phyloP scores from a whole-genome alignment of 208 protist species.

The Acanthamoeba polyphaga region DNA sequence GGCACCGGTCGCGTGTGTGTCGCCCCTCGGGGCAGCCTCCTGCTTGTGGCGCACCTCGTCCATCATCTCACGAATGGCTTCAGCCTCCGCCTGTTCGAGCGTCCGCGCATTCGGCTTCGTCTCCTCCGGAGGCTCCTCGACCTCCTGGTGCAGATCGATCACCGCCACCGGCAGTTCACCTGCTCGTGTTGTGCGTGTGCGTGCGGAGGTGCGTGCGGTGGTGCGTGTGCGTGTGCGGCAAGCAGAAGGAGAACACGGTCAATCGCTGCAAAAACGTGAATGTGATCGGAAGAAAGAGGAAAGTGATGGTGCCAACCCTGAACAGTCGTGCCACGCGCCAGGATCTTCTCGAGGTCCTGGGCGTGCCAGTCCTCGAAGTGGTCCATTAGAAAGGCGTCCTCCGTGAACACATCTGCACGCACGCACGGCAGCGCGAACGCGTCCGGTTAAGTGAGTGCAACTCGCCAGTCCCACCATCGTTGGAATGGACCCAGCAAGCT shows the following conservation, averaged over 20 bases:
- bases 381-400: constrained; percentile 54
- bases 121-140: background rate
- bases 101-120: no score
- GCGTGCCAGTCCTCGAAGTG: constrained; percentile 60
- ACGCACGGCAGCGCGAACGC: background rate
- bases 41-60: background rate
- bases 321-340: background rate
- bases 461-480: background rate
- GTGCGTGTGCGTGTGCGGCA: no score
- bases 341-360: constrained; percentile 48
- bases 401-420: background rate
- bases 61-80: background rate
- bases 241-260: background rate
- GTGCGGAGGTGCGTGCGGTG: no score
- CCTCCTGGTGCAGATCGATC: background rate
- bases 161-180: background rate
- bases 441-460: background rate
- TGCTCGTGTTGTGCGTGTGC: no score
- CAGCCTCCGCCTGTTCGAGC: background rate
- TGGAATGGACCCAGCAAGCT: background rate
- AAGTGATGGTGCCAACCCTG: background rate
- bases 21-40: background rate
- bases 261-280: background rate
- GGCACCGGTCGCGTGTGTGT: no score
- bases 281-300: background rate